Evolutionary conservation across 306 rosid species (phyloP).

Genomic region (Comarum palustre): DNA sequence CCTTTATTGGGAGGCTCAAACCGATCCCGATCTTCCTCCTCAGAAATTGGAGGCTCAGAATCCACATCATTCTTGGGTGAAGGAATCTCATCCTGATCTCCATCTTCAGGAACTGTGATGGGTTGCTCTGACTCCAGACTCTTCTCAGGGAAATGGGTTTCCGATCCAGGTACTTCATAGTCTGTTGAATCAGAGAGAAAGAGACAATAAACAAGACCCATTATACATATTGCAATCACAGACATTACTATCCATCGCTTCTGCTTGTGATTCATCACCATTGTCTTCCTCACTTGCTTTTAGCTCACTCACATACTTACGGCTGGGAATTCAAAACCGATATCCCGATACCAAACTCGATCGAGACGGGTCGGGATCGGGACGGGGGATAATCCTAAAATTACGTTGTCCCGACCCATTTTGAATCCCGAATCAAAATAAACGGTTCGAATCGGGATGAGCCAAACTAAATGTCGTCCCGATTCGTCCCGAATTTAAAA

Average conservation of each 20-base stretch:
- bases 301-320: not conserved
- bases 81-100: slow-evolving; percentile 18
- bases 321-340: too few relatives aligned
- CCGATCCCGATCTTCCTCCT: slow-evolving; percentile 34
- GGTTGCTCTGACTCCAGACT: slow-evolving; percentile 11
- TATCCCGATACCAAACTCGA: too few relatives aligned
- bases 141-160: slow-evolving; percentile 47
- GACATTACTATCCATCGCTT: slow-evolving; percentile 46
- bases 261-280: slow-evolving; percentile 53
- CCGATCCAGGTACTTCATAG: slow-evolving; percentile 38
- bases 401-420: too few relatives aligned
- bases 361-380: too few relatives aligned
- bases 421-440: too few relatives aligned
- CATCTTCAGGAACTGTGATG: slow-evolving; percentile 6
- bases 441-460: too few relatives aligned
- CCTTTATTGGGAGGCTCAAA: slow-evolving; percentile 28
- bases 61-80: slow-evolving; percentile 31
- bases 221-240: slow-evolving; percentile 39
- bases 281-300: slow-evolving; percentile 21
- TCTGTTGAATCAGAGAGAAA: slow-evolving; percentile 44
- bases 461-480: too few relatives aligned
- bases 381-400: too few relatives aligned
- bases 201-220: slow-evolving; percentile 63
- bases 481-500: too few relatives aligned
- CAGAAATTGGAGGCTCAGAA: slow-evolving; percentile 14